Percentiles rank a stretch among this genome's conserved stretches.
Evolutionary conservation across 495 filamentous ascomycete genomes (phyloP).

Genomic region (Melanomma pulvis-pyrius): DNA sequence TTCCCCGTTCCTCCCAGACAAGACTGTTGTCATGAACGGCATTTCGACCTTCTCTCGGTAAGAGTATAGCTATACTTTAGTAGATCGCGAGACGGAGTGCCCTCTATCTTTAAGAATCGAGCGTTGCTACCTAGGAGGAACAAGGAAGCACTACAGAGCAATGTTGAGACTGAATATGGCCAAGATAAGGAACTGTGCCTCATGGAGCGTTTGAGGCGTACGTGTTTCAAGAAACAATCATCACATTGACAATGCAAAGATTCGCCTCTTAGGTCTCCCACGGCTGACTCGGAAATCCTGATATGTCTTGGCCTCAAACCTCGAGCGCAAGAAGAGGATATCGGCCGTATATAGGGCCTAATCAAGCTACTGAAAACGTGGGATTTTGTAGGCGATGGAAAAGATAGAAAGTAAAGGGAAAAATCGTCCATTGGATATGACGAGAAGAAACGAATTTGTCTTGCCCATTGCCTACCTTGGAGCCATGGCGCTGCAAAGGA

Average conservation of each 20-base stretch:
- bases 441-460: too few species aligned
- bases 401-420: neutral
- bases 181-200: too few species aligned
- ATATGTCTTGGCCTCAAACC: neutral
- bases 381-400: neutral
- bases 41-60: neutral
- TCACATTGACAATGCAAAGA: too few species aligned
- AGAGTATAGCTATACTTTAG: neutral
- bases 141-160: too few species aligned
- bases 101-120: neutral
- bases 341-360: neutral
- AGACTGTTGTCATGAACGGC: neutral
- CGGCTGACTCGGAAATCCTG: neutral
- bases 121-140: too few species aligned
- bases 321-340: neutral
- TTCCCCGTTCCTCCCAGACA: neutral
- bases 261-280: too few species aligned
- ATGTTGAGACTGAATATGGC: too few species aligned
- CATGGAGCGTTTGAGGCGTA: too few species aligned
- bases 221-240: too few species aligned
- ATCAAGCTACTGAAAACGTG: neutral
- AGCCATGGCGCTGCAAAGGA: too few species aligned
- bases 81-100: neutral
- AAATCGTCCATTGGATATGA: neutral
- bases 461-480: too few species aligned